Conservation (phyloP, 192 early-diverging fungal genomes). For the Chytriomyces confervae region DNA sequence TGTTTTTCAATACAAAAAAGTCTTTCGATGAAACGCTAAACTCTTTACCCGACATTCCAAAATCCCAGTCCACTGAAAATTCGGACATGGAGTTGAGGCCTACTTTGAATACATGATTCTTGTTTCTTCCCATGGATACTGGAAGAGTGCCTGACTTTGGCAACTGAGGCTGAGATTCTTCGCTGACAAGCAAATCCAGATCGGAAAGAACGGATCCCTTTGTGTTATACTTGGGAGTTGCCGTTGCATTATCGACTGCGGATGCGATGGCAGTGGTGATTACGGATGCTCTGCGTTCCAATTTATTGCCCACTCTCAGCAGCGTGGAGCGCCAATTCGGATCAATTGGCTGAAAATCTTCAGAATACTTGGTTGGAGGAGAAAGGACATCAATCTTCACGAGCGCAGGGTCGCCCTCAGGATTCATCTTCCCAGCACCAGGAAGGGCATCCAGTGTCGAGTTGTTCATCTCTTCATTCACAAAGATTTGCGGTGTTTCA, state of each 20-base stretch:
- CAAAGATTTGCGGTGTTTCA: too few species aligned
- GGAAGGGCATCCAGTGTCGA: too few species aligned
- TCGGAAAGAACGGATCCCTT: conserved; percentile 22
- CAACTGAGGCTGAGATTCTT: not conserved
- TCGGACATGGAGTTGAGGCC: conserved; percentile 30
- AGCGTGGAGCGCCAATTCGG: too few species aligned
- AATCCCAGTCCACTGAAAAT: conserved; percentile 34
- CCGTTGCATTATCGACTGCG: not conserved
- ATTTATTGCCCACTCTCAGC: not conserved
- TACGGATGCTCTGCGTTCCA: not conserved
- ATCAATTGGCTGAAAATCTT: too few species aligned
- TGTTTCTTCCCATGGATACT: not conserved
- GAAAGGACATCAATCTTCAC: too few species aligned
- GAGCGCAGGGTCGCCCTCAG: too few species aligned
- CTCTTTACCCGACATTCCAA: conserved; percentile 34
- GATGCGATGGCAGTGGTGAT: not conserved
- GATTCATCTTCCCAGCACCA: too few species aligned
- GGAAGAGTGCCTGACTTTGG: not conserved
- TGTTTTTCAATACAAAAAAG: too few species aligned
- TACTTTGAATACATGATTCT: not conserved
- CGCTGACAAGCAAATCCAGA: not conserved
- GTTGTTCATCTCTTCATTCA: too few species aligned
- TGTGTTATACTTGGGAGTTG: conserved; percentile 22
- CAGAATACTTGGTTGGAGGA: too few species aligned
- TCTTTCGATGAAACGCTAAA: too few species aligned